phyloP scores from a whole-genome alignment of 306 rosid species.

The Hippophae tibetana region DNA sequence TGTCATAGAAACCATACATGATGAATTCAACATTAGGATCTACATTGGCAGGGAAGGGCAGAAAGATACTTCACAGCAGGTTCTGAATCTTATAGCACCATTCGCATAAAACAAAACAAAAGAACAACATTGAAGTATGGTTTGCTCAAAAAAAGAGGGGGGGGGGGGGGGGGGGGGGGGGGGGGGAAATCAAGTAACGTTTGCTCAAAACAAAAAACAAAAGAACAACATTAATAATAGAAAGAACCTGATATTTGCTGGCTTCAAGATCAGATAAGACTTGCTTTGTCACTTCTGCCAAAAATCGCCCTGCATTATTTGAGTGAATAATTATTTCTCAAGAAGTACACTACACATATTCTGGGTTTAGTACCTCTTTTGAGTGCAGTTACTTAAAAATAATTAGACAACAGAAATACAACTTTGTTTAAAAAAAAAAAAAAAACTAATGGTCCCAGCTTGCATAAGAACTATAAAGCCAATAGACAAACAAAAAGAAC shows the following conservation, averaged over 20 bases:
- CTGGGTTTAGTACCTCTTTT: not conserved
- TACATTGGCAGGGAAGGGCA: slow-evolving; percentile 1
- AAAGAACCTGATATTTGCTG: slow-evolving; percentile 70
- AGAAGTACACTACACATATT: not conserved
- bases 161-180: fast-evolving
- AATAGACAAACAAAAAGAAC: too few relatives aligned
- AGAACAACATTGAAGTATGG: not conserved
- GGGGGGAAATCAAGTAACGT: too few relatives aligned
- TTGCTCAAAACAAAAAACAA: not conserved
- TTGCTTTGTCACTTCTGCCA: slow-evolving; percentile 80
- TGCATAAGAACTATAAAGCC: too few relatives aligned
- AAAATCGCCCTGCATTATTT: slow-evolving; percentile 51
- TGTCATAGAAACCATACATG: not conserved
- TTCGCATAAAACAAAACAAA: not conserved
- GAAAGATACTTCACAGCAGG: not conserved
- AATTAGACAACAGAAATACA: too few relatives aligned
- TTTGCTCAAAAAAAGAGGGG: too few relatives aligned
- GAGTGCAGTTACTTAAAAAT: not conserved
- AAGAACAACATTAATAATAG: not conserved
- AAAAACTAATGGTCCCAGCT: too few relatives aligned
- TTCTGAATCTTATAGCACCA: not conserved
- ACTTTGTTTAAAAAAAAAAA: too few relatives aligned
- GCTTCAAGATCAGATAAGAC: slow-evolving; percentile 77
- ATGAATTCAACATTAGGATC: slow-evolving; percentile 10
- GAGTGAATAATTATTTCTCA: not conserved